Base-by-base conservation (phyloP, 228 moss, liverwort and hornwort genomes). In the Sphagnum magellanicum region DNA sequence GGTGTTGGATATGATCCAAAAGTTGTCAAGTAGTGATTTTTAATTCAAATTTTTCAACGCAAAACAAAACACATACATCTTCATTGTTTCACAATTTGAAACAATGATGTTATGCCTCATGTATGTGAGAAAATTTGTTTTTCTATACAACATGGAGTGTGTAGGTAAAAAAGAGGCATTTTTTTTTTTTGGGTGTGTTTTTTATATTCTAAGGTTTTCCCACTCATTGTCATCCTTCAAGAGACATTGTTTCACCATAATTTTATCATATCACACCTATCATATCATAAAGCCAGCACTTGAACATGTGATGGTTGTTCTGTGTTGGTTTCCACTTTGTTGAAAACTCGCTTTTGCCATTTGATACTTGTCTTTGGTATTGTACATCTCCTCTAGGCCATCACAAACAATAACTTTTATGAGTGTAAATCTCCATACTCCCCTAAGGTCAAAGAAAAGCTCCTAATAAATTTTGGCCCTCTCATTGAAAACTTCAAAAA, bases 291-390 rank as follows among this genome's bases (percentile, higher is more conserved):
- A 97, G 90, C 87, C 93, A 93, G 64, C 90, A 91, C 79, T 97
- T 97, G 72, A 97, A 97, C 52, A 79, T 84, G 64, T n/a, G 93
- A 82, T 0, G 93, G 83, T 61, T 97, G 93, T 14, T 88, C 83
- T 4, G 80, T 81, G 82, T 97, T 93, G 67, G 93, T 85, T 69
- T 97, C 97, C 78, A 97, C 88, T 2, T 88, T 79, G 0, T 89
- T 79, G 14, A 97, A 97, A 6, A 91, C 83, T 75, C 88, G 81
- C 78, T 97, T 97, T 80, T 97, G 91, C 97, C 97, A 97, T 83
- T 97, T 97, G 11, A 97, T 93, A 71, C 90, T 97, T 10, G 93
- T 93, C 3, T 91, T 89, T 78, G 80, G 86, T 82, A 86, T 86
- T 64, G 32, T 32, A 32, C 32, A 32, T 32, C 1, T 32, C 32